phyloP scores from a whole-genome alignment of 805 yeast species.

The Jamesozyma lodderae region DNA sequence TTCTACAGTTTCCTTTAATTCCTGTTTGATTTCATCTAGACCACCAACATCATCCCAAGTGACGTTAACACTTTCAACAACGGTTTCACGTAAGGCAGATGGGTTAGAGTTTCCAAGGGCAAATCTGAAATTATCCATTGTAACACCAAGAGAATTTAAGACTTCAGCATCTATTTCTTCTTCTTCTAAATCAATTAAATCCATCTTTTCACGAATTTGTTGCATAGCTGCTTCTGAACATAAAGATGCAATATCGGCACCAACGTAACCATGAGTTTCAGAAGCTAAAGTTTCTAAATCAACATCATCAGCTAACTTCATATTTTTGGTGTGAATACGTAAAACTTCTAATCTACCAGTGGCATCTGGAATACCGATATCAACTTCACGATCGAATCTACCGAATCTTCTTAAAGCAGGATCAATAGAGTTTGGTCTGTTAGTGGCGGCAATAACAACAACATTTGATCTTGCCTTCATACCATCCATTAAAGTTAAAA shows the following conservation, averaged over 20 bases:
- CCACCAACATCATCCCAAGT: slow-evolving; percentile 99
- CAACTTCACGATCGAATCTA: slow-evolving; percentile 83
- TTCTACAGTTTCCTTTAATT: slow-evolving; percentile 97
- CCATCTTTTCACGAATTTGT: slow-evolving; percentile 99
- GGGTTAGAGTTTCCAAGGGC: slow-evolving; percentile 98
- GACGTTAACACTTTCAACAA: slow-evolving; percentile 95
- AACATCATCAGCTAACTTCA: slow-evolving; percentile 92
- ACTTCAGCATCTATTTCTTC: slow-evolving; percentile 94
- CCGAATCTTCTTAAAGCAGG: slow-evolving; percentile 84
- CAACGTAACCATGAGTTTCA: slow-evolving; percentile 98
- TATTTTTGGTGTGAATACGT: slow-evolving; percentile 95
- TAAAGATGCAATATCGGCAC: slow-evolving; percentile 96
- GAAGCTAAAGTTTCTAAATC: slow-evolving; percentile 92
- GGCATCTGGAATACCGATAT: slow-evolving; percentile 94
- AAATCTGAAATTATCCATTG: slow-evolving; percentile 97
- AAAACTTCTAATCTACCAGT: slow-evolving; percentile 95
- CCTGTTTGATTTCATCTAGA: slow-evolving; percentile 88
- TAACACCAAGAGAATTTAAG: slow-evolving; percentile 90
- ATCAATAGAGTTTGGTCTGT: slow-evolving; percentile 66
- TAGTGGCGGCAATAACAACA: slow-evolving; percentile 97
- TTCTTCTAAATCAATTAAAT: slow-evolving; percentile 47
- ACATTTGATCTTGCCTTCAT: slow-evolving; percentile 99
- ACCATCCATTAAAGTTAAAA: slow-evolving; percentile 97
- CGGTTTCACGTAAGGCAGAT: slow-evolving; percentile 98
- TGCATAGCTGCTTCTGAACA: slow-evolving; percentile 99